Evolutionary conservation across 768 basidiomycete species (phyloP).

Genomic region (Leccinum broughii): DNA sequence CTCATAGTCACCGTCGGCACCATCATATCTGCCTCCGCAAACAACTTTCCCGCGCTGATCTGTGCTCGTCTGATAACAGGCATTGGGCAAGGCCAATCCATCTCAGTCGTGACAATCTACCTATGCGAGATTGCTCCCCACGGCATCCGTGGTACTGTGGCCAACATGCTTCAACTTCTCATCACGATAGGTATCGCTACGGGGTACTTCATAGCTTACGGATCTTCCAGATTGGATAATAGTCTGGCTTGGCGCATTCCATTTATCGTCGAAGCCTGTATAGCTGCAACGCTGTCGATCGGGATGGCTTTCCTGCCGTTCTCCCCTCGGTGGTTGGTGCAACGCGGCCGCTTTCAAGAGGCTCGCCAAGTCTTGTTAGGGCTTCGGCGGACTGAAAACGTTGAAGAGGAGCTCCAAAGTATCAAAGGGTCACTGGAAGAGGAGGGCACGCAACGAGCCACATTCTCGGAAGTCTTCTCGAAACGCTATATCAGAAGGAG

Average conservation of each 20-base stretch:
- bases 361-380: constrained; percentile 32
- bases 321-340: constrained; percentile 32
- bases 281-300: constrained; percentile 17
- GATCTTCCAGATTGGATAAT: constrained; percentile 21
- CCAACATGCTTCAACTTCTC: constrained; percentile 43
- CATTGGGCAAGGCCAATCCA: constrained; percentile 46
- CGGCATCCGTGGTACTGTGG: constrained; percentile 41
- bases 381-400: constrained; percentile 13
- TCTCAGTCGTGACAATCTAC: constrained; percentile 43
- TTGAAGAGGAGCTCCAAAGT: constrained; percentile 23
- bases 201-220: constrained; percentile 33
- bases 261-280: constrained; percentile 28
- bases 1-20: constrained; percentile 44
- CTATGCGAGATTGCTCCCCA: constrained; percentile 45
- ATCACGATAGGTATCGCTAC: constrained; percentile 44
- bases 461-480: constrained; percentile 31
- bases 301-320: constrained; percentile 28
- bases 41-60: constrained; percentile 39
- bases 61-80: constrained; percentile 48
- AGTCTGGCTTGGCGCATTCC: constrained; percentile 31
- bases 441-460: constrained; percentile 17
- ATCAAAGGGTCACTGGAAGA: constrained; percentile 27
- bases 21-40: constrained; percentile 39
- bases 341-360: constrained; percentile 33
- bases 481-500: constrained; percentile 36